A percentile compares a stretch with the other conserved stretches of the same genome.
Evolutionary conservation across 2,329 filamentous ascomycete species (phyloP).

Genomic region (Byssochlamys sp.): DNA sequence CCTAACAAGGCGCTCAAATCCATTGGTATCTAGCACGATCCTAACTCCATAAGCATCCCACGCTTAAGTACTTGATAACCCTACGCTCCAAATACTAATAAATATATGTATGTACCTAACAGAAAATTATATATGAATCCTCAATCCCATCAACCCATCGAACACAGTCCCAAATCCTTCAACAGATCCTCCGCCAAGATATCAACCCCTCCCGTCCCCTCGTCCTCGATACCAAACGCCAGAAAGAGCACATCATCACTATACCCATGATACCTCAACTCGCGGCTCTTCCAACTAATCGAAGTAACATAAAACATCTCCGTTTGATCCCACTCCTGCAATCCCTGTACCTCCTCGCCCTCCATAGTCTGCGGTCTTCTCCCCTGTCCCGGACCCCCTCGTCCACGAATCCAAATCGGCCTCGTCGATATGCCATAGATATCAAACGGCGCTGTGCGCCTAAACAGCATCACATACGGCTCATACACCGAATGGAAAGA

Average conservation of each 20-base stretch:
- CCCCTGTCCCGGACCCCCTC: conserved; percentile 21
- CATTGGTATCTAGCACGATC: neutral
- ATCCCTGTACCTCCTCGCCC: no score
- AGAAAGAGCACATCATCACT: conserved; percentile 48
- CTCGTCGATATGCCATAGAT: conserved; percentile 41
- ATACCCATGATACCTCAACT: conserved; percentile 46
- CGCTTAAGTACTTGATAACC: no score
- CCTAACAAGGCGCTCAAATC: neutral
- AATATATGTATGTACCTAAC: no score
- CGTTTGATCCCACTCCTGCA: conserved; percentile 6
- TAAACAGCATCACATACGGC: conserved; percentile 39
- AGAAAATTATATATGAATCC: no score
- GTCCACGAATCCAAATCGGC: conserved; percentile 49
- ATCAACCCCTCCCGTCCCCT: neutral
- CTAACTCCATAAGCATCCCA: neutral
- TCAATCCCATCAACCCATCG: neutral
- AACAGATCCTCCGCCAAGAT: neutral
- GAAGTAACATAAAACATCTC: conserved; percentile 53
- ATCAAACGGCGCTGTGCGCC: conserved; percentile 40
- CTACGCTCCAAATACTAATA: neutral
- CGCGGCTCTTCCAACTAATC: conserved; percentile 45
- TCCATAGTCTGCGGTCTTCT: conserved; percentile 10
- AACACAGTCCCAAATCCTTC: neutral
- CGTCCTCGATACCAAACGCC: conserved; percentile 45
- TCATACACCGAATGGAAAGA: neutral